Percentiles rank a stretch among this genome's conserved stretches.
phyloP scores from a whole-genome alignment of 352 stramenopile species.

The Globisporangium ultimum region DNA sequence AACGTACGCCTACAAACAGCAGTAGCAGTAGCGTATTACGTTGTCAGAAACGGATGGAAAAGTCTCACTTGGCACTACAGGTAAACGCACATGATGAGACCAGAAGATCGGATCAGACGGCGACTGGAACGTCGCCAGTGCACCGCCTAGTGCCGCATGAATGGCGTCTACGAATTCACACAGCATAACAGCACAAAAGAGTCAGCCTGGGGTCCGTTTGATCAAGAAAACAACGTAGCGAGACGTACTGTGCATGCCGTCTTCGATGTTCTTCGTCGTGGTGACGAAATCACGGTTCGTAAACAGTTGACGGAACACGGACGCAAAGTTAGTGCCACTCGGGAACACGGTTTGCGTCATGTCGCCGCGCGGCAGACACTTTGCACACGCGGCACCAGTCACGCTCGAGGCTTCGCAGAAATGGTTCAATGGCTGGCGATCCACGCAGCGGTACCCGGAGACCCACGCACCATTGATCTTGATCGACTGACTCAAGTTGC shows the following conservation, averaged over 20 bases:
- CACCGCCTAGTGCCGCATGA: slow-evolving; percentile 34
- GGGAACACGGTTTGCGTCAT: slow-evolving; percentile 23
- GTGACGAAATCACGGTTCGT: slow-evolving; percentile 20
- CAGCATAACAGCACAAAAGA: neutral
- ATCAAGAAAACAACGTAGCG: neutral
- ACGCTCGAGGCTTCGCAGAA: slow-evolving; percentile 40
- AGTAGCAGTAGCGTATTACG: neutral
- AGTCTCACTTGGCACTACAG: neutral
- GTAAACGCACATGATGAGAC: slow-evolving; percentile 32
- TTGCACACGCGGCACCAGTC: slow-evolving; percentile 26
- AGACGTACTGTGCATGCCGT: slow-evolving; percentile 48
- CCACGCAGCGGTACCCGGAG: slow-evolving; percentile 25
- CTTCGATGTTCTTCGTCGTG: slow-evolving; percentile 22
- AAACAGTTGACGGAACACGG: slow-evolving; percentile 49
- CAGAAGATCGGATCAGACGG: slow-evolving; percentile 56
- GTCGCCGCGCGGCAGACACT: slow-evolving; percentile 30
- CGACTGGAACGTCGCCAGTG: slow-evolving; percentile 47
- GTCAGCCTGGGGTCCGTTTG: neutral
- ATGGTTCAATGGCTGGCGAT: slow-evolving; percentile 19
- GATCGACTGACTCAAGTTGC: slow-evolving; percentile 12
- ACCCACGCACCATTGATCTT: slow-evolving; percentile 13
- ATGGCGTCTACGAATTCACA: slow-evolving; percentile 27
- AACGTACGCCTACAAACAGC: slow-evolving; percentile 18
- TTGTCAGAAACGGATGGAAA: no score
- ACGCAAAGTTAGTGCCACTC: slow-evolving; percentile 25